phyloP scores from a whole-genome alignment of 148 eudicot genomes.

The Pharnaceum exiguum region DNA sequence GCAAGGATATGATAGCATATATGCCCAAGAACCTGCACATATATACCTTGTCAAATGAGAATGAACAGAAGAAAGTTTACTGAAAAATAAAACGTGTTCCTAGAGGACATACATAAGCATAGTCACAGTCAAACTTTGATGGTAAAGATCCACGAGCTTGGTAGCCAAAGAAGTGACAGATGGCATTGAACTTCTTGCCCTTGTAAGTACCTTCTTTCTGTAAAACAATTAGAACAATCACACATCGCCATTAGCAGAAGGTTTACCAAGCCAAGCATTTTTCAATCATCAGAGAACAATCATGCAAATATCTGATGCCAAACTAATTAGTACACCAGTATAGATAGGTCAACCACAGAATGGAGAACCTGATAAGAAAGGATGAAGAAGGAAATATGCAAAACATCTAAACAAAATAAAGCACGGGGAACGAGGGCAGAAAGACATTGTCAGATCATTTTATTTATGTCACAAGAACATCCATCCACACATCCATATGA shows the following conservation, averaged over 20 bases:
- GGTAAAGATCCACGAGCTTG: slow-evolving; percentile 98
- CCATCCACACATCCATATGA: too few species aligned
- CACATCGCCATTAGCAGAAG: slow-evolving; percentile 3
- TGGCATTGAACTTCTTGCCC: slow-evolving; percentile 97
- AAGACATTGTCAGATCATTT: too few species aligned
- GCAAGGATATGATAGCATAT: slow-evolving; percentile 87
- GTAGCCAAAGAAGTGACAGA: slow-evolving; percentile 98
- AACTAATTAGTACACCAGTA: background rate
- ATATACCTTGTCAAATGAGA: slow-evolving; percentile 9
- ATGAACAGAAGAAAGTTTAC: background rate
- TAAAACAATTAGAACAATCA: slow-evolving; percentile 5
- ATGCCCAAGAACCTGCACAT: slow-evolving; percentile 86
- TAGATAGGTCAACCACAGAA: background rate
- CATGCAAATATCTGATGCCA: background rate
- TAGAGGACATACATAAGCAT: slow-evolving; percentile 69
- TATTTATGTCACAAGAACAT: too few species aligned
- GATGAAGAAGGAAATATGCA: too few species aligned
- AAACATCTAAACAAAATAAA: too few species aligned
- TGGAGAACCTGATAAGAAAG: background rate
- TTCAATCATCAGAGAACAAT: background rate
- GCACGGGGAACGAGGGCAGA: too few species aligned
- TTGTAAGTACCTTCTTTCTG: slow-evolving; percentile 98
- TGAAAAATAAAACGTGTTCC: background rate
- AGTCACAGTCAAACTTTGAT: slow-evolving; percentile 95
- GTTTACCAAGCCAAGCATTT: background rate